Base-by-base conservation (phyloP, 2,329 filamentous ascomycete genomes). In the Arthroderma sp. region DNA sequence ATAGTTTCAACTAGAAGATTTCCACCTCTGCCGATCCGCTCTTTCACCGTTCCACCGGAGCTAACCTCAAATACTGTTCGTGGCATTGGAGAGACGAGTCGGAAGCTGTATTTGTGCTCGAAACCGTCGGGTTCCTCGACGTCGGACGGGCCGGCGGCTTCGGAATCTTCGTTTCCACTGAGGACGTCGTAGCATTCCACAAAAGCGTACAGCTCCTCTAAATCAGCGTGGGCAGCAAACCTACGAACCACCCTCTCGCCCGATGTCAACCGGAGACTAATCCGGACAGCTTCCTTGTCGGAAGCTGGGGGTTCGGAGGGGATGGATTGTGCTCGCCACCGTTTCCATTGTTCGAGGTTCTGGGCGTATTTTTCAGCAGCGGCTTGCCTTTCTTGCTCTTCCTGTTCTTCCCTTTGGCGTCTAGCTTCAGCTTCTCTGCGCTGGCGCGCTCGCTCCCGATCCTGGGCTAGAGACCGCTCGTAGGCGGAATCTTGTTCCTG, bases 181-280 rank as follows among this genome's bases (percentile, higher is more conserved):
- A 87, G 54, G 4, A 82, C 54, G 43, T 85, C 80, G 59, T 87
- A 81, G 65, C 89, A 96, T 59, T 98, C 91, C 2, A 96, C 87
- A 65, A 94, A 95, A 0, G 89, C 91, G 62, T 96, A 96, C 4
- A 98, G 67, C 56, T 95, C 87, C 59, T 96, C 89, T 33, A 96
- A 69, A 2, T 75, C 72, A 0, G 83, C 77, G n/a, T 77, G 70
- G 1, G 73, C 69, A 0, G 70, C 62, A 60, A 98, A 96, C 41
- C 76, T 77, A 36, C 89, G 75, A 45, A 94, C 76, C 2, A 94
- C 75, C 36, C 88, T 74, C 40, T 85, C 82, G 0, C 78, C 83
- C 4, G 76, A 81, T 0, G 71, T 68, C 55, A 81, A 64, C 9
- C 77, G 70, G 28, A 83, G 63, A 50, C 74, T 78, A 42, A 83